Base-by-base conservation (phyloP, 2,329 filamentous ascomycete species). In the Colletotrichum ledebouriae region DNA sequence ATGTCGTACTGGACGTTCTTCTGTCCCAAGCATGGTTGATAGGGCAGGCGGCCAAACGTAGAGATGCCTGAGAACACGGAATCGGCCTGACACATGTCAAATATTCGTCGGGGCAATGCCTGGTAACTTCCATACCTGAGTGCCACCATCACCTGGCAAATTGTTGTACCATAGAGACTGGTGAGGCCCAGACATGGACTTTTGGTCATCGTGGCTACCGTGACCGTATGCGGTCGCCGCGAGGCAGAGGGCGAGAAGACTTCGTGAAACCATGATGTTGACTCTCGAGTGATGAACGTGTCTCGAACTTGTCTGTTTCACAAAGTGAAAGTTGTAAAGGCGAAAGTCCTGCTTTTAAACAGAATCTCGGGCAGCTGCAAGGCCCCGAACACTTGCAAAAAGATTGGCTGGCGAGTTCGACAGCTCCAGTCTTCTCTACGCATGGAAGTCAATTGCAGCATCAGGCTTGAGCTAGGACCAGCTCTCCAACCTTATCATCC, bases 11-110 rank as follows among this genome's bases (percentile, higher is more conserved):
- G 88, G 72, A 91, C 89, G 29, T 89, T 85, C 46, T 88, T 85
- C 70, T 86, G 90, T n/a, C 87, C 83, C 4, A 97, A 83, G 76
- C 93, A 97, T 3, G 92, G 92, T 66, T 86, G 87, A 79, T 97
- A 96, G 6, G 90, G 89, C 47, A 96, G 82, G 58, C 92, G 89
- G 11, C 92, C 93, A 76, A 96, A 96, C 7, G 93, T 97, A 1
- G 91, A 92, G 75, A 97, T 96, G 33, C 93, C 93, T 1, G 92
- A 95, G 80, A 96, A 97, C 66, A 96, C 92, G 0, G 92, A 94
- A 78, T 97, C 93, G 68, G 93, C 93, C 91, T 94, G 1, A 20
- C 1, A 12, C 3, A 3, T 41, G 52, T 69, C 13, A 69, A 20
- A 61, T n/a, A 7, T 29, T 29, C 29, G 6, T 29, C 29, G 29